Conservation (phyloP, 257 asterid species). For the Capsicum chinense region DNA sequence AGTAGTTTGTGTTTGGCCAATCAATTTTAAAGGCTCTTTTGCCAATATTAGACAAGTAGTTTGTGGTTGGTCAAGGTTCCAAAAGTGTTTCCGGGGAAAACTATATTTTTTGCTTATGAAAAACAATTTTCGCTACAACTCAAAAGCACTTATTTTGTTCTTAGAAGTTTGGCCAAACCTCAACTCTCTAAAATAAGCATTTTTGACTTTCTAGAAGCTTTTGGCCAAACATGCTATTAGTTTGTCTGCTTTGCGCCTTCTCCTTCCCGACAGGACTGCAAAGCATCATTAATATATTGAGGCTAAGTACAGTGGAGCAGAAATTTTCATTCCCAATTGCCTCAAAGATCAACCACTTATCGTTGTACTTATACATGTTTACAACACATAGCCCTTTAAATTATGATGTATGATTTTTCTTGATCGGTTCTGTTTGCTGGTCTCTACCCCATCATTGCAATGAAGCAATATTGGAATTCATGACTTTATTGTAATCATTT, state of each 20-base stretch:
- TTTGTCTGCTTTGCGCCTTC: neutral
- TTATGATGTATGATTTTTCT: neutral
- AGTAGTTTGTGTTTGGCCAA: neutral
- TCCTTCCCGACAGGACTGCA: neutral
- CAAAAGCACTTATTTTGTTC: neutral
- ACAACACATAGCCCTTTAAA: too few relatives aligned
- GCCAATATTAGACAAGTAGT: neutral
- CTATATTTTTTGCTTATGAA: neutral
- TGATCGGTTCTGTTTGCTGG: neutral
- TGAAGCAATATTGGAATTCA: neutral
- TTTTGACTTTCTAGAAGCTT: neutral
- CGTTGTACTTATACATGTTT: too few relatives aligned
- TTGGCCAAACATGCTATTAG: neutral
- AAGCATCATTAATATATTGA: too few relatives aligned
- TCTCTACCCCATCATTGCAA: neutral
- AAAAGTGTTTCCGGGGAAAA: neutral
- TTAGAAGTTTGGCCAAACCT: neutral
- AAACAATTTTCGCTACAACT: neutral
- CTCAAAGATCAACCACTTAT: too few relatives aligned
- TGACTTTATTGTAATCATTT: neutral
- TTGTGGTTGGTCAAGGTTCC: neutral
- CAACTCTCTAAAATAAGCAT: neutral
- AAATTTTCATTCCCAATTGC: too few relatives aligned
- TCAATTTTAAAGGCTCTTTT: neutral
- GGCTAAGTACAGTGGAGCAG: too few relatives aligned